phyloP scores from a whole-genome alignment of 179 eudicot species.

The Silene noctiflora region DNA sequence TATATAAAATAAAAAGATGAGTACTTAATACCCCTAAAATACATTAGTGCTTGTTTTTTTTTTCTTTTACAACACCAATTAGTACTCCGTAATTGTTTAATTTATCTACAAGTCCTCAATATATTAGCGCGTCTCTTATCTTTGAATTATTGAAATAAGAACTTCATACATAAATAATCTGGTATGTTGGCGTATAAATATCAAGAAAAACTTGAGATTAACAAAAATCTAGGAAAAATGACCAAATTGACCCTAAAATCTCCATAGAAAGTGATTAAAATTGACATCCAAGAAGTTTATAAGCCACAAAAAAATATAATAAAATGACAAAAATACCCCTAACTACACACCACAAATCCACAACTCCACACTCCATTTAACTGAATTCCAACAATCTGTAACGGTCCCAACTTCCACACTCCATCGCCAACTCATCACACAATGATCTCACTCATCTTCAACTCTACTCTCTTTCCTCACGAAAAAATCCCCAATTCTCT shows the following conservation, averaged over 20 bases:
- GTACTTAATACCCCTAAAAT: too few relatives aligned
- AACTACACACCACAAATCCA: conserved; percentile 26
- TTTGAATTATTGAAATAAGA: too few relatives aligned
- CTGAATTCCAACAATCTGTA: conserved; percentile 12
- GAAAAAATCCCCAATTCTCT: conserved; percentile 19
- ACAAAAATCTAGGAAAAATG: background rate
- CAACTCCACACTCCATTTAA: conserved; percentile 19
- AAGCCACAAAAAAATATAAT: background rate
- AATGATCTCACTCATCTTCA: conserved; percentile 12
- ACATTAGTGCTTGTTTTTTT: too few relatives aligned
- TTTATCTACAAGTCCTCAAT: too few relatives aligned
- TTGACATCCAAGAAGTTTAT: background rate
- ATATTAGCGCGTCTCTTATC: too few relatives aligned
- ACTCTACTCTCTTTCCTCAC: conserved; percentile 25
- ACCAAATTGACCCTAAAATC: background rate
- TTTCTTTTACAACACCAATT: too few relatives aligned
- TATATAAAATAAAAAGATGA: too few relatives aligned
- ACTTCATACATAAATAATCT: too few relatives aligned
- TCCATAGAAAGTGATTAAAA: background rate
- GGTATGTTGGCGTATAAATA: too few relatives aligned
- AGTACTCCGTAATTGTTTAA: too few relatives aligned
- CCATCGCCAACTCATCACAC: background rate
- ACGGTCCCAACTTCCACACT: conserved; percentile 28
- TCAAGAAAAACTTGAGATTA: too few relatives aligned
- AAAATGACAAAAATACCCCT: conserved; percentile 22